Evolutionary conservation across 805 yeast species (phyloP), one percentile per base, ranked within the genome.

Genomic region (Wickerhamomyces silvicola): DNA sequence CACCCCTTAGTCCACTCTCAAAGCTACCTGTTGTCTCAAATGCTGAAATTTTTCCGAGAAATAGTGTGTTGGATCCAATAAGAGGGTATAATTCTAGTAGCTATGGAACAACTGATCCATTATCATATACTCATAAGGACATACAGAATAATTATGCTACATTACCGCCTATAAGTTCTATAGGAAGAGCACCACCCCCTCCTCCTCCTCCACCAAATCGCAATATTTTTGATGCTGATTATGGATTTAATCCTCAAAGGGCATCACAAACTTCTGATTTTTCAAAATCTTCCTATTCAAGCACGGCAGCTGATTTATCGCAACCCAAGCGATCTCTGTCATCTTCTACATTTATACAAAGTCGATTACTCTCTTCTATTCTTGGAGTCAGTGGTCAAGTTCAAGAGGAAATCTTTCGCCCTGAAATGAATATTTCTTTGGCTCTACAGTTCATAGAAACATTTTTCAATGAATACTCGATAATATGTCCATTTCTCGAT

Each of bases 81-180:
- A n/a, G n/a, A n/a, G n/a, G n/a, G n/a, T n/a, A n/a, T n/a, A n/a
- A n/a, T n/a, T n/a, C n/a, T n/a, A n/a, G n/a, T n/a, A n/a, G n/a
- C n/a, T n/a, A 13, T 13, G 30, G 30, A 5, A 19, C 30, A 5
- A 19, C 23, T 18, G 30, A 27, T 19, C 30, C 17, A 4, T 20
- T 27, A 17, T 20, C 30, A 5, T 27, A 27, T 19, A 6, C 17
- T 5, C 17, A 18, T 10, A 23, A 17, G 7, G 31, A 24, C n/a
- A n/a, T n/a, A n/a, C n/a, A n/a, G n/a, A 18, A 19, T 8, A 23
- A 11, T 16, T 35, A 18, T 12, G 17, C 24, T 7, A 16, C 24
- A 5, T 17, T 35, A 18, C 42, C 39, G 4, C 42, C 41, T 12
- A 39, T 34, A 14, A 37, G 34, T 10, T 24, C 41, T 4, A 20